Evolutionary conservation across 495 filamentous ascomycete genomes (phyloP).

Genomic region (Trichoderma virens): DNA sequence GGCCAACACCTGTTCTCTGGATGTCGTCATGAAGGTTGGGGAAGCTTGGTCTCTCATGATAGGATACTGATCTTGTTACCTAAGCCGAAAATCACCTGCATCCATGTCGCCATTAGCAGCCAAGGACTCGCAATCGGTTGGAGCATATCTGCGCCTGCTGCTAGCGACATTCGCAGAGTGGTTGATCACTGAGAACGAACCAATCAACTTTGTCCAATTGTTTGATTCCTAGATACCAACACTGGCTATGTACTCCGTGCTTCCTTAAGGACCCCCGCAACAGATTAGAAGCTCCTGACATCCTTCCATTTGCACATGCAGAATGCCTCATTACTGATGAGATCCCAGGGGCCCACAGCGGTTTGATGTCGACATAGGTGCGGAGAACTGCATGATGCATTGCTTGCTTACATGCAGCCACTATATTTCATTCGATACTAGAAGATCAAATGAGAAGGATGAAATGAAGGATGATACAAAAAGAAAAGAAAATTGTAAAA

Average conservation of each 20-base stretch:
- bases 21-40: neutral
- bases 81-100: neutral
- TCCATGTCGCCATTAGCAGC: neutral
- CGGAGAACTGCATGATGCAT: no score
- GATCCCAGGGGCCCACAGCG: no score
- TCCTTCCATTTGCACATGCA: no score
- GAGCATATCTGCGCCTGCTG: neutral
- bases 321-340: no score
- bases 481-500: neutral
- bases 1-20: neutral
- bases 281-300: no score
- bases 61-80: neutral
- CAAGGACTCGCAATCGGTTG: constrained; percentile 1
- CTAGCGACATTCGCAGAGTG: neutral
- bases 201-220: neutral
- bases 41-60: neutral
- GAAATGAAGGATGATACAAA: no score
- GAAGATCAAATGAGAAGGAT: no score
- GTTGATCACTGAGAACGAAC: neutral
- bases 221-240: neutral
- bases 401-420: neutral
- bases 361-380: no score
- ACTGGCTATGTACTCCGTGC: neutral
- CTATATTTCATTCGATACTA: no score
- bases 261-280: no score